phyloP scores from a whole-genome alignment of 202 grass and related monocot species.

The Zoysia matrella region DNA sequence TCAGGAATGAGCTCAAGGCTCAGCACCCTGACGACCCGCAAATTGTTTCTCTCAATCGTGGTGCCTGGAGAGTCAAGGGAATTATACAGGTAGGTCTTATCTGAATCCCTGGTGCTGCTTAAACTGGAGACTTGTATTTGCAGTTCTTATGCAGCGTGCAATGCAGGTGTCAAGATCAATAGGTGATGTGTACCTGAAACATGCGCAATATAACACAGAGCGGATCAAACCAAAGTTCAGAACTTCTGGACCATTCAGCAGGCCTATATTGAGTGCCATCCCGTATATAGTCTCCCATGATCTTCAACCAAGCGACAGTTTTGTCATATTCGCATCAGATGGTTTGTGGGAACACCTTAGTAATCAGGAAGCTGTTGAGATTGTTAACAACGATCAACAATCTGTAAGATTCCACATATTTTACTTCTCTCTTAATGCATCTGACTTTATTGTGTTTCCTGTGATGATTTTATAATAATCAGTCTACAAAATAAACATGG shows the following conservation, averaged over 20 bases:
- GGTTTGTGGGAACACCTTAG: no score
- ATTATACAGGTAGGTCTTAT: neutral
- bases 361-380: no score
- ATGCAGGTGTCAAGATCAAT: conserved; percentile 91
- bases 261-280: no score
- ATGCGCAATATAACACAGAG: conserved; percentile 69
- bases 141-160: conserved; percentile 5
- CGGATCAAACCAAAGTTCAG: conserved; percentile 86
- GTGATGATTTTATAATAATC: neutral
- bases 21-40: conserved; percentile 78
- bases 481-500: neutral
- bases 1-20: conserved; percentile 79
- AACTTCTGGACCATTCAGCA: conserved; percentile 53
- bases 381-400: conserved; percentile 79
- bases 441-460: neutral
- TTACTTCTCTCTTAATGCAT: neutral
- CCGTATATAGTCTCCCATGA: no score
- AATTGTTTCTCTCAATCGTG: conserved; percentile 90
- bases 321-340: no score
- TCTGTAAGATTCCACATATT: conserved; percentile 60
- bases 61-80: conserved; percentile 83
- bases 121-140: conserved; percentile 6
- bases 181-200: conserved; percentile 87
- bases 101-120: neutral
- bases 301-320: no score